phyloP scores from a whole-genome alignment of 1,139 yeast genomes.

The Spathaspora sp. region DNA sequence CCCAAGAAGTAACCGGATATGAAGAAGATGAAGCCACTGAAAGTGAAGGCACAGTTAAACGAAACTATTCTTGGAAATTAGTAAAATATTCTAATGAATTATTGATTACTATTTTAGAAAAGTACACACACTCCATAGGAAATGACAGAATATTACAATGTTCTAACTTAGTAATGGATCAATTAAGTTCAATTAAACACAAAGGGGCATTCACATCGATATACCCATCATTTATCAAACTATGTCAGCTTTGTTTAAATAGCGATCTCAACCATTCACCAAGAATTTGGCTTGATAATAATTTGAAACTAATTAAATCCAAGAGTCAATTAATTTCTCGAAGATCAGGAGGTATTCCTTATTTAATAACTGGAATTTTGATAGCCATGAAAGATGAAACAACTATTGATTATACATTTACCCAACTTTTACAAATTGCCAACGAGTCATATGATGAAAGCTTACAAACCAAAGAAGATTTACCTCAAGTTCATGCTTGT shows the following conservation, averaged over 20 bases:
- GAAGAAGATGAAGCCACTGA: conserved; percentile 32
- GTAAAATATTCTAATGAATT: conserved; percentile 73
- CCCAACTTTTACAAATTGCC: conserved; percentile 53
- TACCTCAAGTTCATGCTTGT: conserved; percentile 92
- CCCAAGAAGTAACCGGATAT: conserved; percentile 24
- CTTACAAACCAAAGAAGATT: conserved; percentile 55
- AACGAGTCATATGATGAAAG: conserved; percentile 44
- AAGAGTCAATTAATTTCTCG: conserved; percentile 74
- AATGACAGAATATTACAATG: conserved; percentile 24
- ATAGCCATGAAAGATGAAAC: conserved; percentile 41
- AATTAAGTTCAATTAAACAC: conserved; percentile 74
- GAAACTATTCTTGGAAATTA: conserved; percentile 80
- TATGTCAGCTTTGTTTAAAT: conserved; percentile 53
- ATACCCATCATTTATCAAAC: conserved; percentile 70
- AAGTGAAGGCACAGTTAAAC: conserved; percentile 48
- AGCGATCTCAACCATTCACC: conserved; percentile 39
- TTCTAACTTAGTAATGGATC: conserved; percentile 53
- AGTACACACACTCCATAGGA: conserved; percentile 1
- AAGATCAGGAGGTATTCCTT: conserved; percentile 91
- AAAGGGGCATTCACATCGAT: conserved; percentile 91
- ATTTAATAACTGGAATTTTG: conserved; percentile 68
- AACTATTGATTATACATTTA: conserved; percentile 50
- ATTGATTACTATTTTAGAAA: conserved; percentile 20
- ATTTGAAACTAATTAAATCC: conserved; percentile 50
- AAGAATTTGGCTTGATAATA: conserved; percentile 53